Base-by-base conservation (phyloP, 345 rosid genomes). In the Aegle marmelos region DNA sequence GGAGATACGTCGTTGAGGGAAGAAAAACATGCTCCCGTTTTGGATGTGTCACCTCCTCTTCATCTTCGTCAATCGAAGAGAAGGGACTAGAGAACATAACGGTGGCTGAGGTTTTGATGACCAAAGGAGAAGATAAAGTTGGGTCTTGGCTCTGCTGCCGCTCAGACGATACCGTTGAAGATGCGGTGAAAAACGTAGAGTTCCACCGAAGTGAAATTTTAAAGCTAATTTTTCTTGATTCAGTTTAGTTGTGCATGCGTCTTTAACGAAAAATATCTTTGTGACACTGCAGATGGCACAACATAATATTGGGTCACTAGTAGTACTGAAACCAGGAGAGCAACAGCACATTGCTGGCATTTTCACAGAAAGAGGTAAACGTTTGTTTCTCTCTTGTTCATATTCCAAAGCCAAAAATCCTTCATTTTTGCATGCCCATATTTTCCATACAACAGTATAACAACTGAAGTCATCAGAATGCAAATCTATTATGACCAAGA, bases 261-360 rank as follows among this genome's bases (percentile, higher is more conserved):
- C 54, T n/a, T 21, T n/a, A 24, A 66, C 14, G 31, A 50, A 28
- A 37, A 58, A 28, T 2, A 66, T 60, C 10, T 30, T 25, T 64
- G 28, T 31, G 33, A 48, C 28, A 62, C 76, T 77, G 84, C 92
- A 93, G 98, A 93, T 95, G 98, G 95, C 98, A 19, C 77, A 85
- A 68, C 90, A 92, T 80, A 90, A 95, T 68, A 89, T 95, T 34
- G 98, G 98, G 78, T 95, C 98, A 22, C 69, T 93, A 79, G 91
- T 92, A 17, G 98, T 95, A n/a, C 87, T 93, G 73, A 91, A 87
- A 87, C 94, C 97, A 17, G 98, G 95, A 74, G 87, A 91, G 33
- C 81, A 88, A 69, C 91, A 83, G 62, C 76, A 81, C 31, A 85
- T 93, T 56, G 98, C 97, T 53, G 98, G 98, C 78, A 95, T 95